These are phyloP conservation scores for Cyclocybe aegerita DNA, from an alignment of 768 basidiomycete genomes.

Conservation along the genomic window DNA sequence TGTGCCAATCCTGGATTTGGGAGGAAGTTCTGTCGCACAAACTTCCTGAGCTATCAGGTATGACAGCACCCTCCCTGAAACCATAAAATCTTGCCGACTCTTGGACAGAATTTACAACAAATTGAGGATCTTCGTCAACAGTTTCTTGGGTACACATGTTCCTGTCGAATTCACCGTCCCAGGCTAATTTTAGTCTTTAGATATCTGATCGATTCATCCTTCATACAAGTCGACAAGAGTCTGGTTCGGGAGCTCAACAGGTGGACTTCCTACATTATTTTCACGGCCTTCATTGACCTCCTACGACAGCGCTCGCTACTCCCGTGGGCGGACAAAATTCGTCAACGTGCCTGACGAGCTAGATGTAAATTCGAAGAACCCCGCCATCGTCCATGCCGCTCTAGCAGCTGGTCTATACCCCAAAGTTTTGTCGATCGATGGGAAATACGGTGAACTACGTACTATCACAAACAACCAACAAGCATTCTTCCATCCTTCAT, in stretches of 20 bases:
- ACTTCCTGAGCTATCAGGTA: constrained; percentile 84
- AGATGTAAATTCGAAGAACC: constrained; percentile 68
- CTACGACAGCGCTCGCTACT: constrained; percentile 62
- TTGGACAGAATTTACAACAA: constrained; percentile 79
- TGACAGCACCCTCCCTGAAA: constrained; percentile 13
- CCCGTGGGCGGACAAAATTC: constrained; percentile 74
- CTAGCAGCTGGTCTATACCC: constrained; percentile 88
- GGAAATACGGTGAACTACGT: constrained; percentile 57
- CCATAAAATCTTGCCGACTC: constrained; percentile 1
- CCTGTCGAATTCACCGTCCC: neutral
- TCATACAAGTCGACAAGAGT: constrained; percentile 66
- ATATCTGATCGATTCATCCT: constrained; percentile 86
- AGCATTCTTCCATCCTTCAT: constrained; percentile 85
- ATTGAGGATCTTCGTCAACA: constrained; percentile 97
- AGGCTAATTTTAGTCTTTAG: constrained; percentile 5
- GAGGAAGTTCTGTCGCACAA: constrained; percentile 75
- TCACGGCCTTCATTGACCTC: neutral
- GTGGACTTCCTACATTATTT: constrained; percentile 28
- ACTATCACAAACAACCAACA: constrained; percentile 83
- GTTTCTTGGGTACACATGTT: constrained; percentile 56
- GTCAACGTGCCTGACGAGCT: constrained; percentile 69
- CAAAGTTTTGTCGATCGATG: constrained; percentile 78
- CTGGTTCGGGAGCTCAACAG: constrained; percentile 73
- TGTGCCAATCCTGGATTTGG: constrained; percentile 61
- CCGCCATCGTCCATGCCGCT: constrained; percentile 72